Evolutionary conservation across 2,329 filamentous ascomycete genomes (phyloP).

Genomic region (Verticillium nonalfalfae): DNA sequence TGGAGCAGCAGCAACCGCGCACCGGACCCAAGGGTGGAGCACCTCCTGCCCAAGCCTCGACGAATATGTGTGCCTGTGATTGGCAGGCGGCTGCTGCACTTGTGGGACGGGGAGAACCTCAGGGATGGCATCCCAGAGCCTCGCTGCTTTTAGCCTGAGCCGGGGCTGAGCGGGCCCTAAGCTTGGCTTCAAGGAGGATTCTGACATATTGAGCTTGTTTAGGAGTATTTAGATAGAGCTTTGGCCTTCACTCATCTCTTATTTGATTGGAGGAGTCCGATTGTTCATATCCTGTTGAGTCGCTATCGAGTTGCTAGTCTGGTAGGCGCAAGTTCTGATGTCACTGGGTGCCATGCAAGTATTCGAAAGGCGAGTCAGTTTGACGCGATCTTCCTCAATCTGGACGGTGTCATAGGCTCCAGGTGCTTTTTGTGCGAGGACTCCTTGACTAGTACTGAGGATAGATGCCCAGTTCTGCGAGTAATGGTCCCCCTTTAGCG

Average conservation of each 20-base stretch:
- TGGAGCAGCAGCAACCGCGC: background rate
- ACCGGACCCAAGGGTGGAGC: background rate
- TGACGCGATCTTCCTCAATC: background rate
- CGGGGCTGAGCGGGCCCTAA: no score
- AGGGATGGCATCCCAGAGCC: no score
- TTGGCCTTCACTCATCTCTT: no score
- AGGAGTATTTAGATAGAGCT: no score
- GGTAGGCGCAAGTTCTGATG: conserved; percentile 10
- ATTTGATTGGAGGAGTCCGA: no score
- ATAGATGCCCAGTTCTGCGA: conserved; percentile 6
- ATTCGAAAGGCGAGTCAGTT: conserved; percentile 4
- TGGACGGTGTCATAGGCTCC: background rate
- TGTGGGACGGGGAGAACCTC: background rate
- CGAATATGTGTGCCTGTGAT: background rate
- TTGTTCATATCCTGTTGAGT: conserved; percentile 15
- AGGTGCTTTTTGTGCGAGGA: no score
- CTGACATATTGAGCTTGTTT: no score
- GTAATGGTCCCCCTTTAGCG: conserved; percentile 7
- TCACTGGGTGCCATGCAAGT: conserved; percentile 10
- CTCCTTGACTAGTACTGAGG: conserved; percentile 7
- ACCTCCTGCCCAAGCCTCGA: background rate
- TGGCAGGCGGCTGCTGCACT: background rate
- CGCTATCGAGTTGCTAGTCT: conserved; percentile 6
- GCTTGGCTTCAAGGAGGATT: no score
- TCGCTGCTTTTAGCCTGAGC: no score